These are phyloP conservation scores for Musa balbisiana DNA, from an alignment of 202 grass and related monocot genomes.

Conservation along the genomic window DNA sequence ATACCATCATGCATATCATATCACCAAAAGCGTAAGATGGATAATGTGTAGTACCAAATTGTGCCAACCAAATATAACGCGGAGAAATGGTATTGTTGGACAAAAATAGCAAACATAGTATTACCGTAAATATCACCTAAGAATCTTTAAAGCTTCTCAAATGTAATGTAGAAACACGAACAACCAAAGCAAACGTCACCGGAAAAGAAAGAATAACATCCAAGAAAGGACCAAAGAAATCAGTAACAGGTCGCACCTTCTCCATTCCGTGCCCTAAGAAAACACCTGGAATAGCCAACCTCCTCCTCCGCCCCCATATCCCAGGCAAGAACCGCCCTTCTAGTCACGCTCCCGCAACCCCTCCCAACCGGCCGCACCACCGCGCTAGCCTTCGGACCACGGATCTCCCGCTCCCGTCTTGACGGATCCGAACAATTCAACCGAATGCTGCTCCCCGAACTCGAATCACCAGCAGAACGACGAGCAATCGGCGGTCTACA, in stretches of 20 bases:
- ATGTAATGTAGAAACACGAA: no score
- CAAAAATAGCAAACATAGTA: no score
- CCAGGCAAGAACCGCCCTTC: constrained; percentile 66
- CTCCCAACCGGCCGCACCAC: constrained; percentile 33
- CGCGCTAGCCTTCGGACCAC: constrained; percentile 35
- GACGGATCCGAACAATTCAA: constrained; percentile 18
- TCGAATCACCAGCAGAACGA: background rate
- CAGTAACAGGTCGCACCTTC: constrained; percentile 47
- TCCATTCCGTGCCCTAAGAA: constrained; percentile 42
- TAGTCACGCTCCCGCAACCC: constrained; percentile 32
- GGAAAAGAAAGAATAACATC: no score
- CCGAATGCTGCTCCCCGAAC: constrained; percentile 30
- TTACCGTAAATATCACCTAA: no score
- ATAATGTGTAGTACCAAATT: no score
- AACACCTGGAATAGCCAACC: constrained; percentile 39
- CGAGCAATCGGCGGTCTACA: constrained; percentile 3
- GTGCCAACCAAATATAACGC: no score
- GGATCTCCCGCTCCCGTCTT: constrained; percentile 21
- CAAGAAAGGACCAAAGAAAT: background rate
- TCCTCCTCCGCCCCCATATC: constrained; percentile 81
- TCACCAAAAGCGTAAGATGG: no score
- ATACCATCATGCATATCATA: no score
- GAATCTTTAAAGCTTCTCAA: no score
- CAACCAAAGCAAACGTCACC: no score
- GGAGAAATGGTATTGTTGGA: no score